Conservation (phyloP, 345 rosid species). For the Dipteronia dyeriana region DNA sequence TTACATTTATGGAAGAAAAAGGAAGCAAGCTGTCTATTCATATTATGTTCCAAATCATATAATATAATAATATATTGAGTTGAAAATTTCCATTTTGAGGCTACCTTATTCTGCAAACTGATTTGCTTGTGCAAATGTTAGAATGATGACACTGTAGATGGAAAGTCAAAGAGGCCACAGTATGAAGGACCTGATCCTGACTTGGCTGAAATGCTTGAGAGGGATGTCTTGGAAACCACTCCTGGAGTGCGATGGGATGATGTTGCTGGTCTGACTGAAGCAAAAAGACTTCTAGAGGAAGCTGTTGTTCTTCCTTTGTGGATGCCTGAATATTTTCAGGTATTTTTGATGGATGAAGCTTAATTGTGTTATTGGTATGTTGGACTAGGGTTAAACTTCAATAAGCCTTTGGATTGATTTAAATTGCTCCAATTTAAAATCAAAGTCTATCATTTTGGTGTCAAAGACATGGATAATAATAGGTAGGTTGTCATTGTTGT, state of each 20-base stretch:
- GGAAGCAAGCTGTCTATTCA: not conserved
- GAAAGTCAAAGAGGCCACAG: conserved; percentile 73
- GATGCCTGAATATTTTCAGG: conserved; percentile 99
- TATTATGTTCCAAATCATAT: not conserved
- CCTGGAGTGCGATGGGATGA: conserved; percentile 99
- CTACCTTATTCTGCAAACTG: conserved; percentile 10
- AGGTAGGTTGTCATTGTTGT: not conserved
- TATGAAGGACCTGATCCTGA: conserved; percentile 99
- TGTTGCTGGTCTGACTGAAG: conserved; percentile 98
- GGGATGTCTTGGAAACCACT: conserved; percentile 96
- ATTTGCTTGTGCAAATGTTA: conserved; percentile 35
- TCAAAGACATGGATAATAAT: not conserved
- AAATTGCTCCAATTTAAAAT: not conserved
- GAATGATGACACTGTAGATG: conserved; percentile 97
- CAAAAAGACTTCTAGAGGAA: conserved; percentile 97
- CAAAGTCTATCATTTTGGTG: not conserved
- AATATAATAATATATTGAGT: not conserved
- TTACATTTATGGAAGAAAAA: not conserved
- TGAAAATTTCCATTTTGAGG: not conserved
- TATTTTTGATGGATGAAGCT: conserved; percentile 29
- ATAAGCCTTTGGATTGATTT: not conserved
- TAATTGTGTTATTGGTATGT: conserved; percentile 5
- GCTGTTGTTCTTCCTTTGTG: conserved; percentile 99
- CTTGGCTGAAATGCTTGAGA: conserved; percentile 97
- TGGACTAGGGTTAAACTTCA: not conserved